Evolutionary conservation across 2,329 filamentous ascomycete genomes (phyloP), one percentile per base, ranked within the genome.

Genomic region (Fusarium nelsonii): DNA sequence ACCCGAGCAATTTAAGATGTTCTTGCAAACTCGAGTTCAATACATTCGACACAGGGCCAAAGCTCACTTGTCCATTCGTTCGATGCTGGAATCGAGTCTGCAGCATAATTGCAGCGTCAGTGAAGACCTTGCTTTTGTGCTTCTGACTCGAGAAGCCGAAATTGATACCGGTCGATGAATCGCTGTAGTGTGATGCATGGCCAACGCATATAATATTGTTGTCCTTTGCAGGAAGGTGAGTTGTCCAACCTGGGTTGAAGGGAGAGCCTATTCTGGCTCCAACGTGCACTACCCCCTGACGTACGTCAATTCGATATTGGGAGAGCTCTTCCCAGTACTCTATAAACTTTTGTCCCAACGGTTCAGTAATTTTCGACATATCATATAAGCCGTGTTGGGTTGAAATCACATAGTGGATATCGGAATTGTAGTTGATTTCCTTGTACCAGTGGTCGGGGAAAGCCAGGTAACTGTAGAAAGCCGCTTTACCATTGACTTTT

Each of bases 301-400:
- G 4, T 23, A 15, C 3, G 4, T 41, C 39, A 9, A 2, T 10
- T 3, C 6, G 1, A 8, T 15, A 41, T 11, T 23, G 12, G 0
- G 18, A 4, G 1, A 6, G 1, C 1, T 23, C 39, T 23, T 1
- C 9, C n/a, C 20, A 15, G 39, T 23, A 23, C 3, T 20, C 18
- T 6, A 41, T 23, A 0, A 2, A 12, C 2, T 41, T 18, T 6
- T 23, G 12, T 2, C 4, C 0, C 3, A 23, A 3, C 9, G 39
- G 14, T 1, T 41, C 39, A 2, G 15, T 10, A 3, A 4, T 14
- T 23, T 15, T 6, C 1, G 18, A 23, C 39, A 41, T 41, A 3
- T 41, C 39, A 2, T 20, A 23, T 3, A 41, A 41, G 18, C 10
- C 8, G 14, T 10, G 3, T 4, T 6, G 12, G 3, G 39, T 18